Percentiles rank a stretch among this genome's conserved stretches.
These are phyloP conservation scores for Penicillium polonicum DNA, from an alignment of 2,329 filamentous ascomycete species.

Conservation along the genomic window DNA sequence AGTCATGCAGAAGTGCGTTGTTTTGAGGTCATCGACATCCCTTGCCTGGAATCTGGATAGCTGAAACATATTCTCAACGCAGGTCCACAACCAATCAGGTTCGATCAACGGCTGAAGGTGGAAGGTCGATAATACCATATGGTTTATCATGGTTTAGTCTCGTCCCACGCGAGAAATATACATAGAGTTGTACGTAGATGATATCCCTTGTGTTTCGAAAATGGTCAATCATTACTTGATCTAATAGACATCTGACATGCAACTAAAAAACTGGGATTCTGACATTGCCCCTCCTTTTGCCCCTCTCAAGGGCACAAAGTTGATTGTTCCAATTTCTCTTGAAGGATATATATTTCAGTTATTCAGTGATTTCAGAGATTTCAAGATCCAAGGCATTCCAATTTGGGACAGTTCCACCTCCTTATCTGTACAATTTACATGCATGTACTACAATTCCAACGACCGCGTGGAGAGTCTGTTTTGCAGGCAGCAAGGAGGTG, in stretches of 20 bases:
- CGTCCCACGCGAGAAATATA: background rate
- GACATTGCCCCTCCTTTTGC: background rate
- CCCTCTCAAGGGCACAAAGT: background rate
- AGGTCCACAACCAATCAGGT: constrained; percentile 8
- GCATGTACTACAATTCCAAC: background rate
- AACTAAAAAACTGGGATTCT: background rate
- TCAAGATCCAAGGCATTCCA: background rate
- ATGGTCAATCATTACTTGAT: background rate
- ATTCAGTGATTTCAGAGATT: too few relatives aligned
- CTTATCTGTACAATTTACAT: background rate
- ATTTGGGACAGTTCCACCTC: background rate
- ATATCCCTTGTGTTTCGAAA: background rate
- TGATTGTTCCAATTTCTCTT: background rate
- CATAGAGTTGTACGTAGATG: too few relatives aligned
- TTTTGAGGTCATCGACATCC: constrained; percentile 6
- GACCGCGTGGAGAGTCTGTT: constrained; percentile 13
- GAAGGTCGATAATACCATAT: background rate
- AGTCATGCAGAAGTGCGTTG: constrained; percentile 7
- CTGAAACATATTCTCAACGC: constrained; percentile 19
- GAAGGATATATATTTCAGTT: background rate
- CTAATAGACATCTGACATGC: background rate
- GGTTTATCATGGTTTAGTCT: background rate
- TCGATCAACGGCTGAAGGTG: background rate
- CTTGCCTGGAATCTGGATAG: constrained; percentile 18
- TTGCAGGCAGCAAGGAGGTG: constrained; percentile 10